These are phyloP conservation scores for Allium sativum DNA, from an alignment of 106 monocot genomes.

Conservation along the genomic window DNA sequence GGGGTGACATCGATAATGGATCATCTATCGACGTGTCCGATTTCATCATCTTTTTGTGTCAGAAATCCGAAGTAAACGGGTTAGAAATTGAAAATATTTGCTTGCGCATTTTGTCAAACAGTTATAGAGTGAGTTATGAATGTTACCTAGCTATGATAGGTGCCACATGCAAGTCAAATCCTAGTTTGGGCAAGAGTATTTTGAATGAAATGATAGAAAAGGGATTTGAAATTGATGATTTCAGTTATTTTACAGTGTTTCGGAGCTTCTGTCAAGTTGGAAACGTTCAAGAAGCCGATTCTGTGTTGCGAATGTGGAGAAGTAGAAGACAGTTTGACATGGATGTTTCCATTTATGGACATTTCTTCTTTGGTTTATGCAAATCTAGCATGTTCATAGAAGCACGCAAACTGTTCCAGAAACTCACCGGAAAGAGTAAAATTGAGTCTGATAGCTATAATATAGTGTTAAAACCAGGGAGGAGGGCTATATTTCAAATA, in stretches of 20 bases:
- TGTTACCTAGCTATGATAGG: constrained; percentile 13
- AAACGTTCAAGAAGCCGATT: constrained; percentile 22
- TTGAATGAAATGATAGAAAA: constrained; percentile 26
- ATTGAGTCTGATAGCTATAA: too few relatives aligned
- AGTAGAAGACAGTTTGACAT: constrained; percentile 7
- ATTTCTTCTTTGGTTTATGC: constrained; percentile 24
- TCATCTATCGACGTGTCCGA: background rate
- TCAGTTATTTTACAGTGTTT: constrained; percentile 22
- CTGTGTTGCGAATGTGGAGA: constrained; percentile 14
- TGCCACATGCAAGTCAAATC: constrained; percentile 14
- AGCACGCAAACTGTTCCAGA: constrained; percentile 34
- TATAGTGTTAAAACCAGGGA: constrained; percentile 10
- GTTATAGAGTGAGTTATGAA: constrained; percentile 6
- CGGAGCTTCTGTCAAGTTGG: constrained; percentile 24
- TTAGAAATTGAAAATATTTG: constrained; percentile 17
- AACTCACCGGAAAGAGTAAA: background rate
- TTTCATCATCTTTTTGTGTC: constrained; percentile 12
- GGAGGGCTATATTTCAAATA: constrained; percentile 31
- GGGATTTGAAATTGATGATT: constrained; percentile 19
- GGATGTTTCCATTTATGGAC: constrained; percentile 15
- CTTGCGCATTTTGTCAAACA: constrained; percentile 13
- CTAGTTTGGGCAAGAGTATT: constrained; percentile 6
- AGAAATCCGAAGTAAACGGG: background rate
- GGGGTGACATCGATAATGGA: constrained; percentile 5
- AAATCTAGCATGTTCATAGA: constrained; percentile 24